Base-by-base conservation (phyloP, 192 early-diverging fungal species). In the Linnemannia hyalina region DNA sequence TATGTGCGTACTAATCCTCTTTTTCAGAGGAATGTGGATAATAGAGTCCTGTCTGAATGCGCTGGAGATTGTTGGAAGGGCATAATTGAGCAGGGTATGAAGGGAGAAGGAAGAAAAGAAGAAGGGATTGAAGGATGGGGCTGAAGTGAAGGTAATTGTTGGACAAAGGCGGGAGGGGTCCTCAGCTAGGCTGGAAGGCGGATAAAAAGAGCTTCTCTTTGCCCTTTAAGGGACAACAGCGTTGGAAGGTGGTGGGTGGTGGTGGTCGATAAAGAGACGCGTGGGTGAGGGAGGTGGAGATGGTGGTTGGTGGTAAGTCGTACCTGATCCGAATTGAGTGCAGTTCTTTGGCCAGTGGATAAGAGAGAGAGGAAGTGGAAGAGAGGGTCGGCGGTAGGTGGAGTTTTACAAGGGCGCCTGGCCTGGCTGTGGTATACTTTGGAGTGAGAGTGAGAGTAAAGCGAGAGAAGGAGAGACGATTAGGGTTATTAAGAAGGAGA, bases 371-470 rank as follows among this genome's bases (percentile, higher is more conserved):
- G 22, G 26, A 40, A 70, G 32, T 18, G 36, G 7, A 42, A 26
- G 71, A 15, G 41, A 38, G 36, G 18, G 70, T n/a, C 8, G 29
- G 15, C 15, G 22, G 41, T 46, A 47, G 22, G 40, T 42, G 15
- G 46, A 46, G 26, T 46, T 52, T 32, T 49, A 42, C 15, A 46
- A 23, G 36, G 44, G 44, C 29, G 26, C 29, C 15, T 46, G 41
- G 23, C 41, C 23, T 42, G 47, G 73, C 73, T 40, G 73, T 35
- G 32, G 54, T 74, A 29, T 35, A 74, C 32, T 46, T 55, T 74
- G 54, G 36, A 52, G 46, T 55, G 52, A 32, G 18, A 22, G 15
- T 52, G 49, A 52, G 20, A 52, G 70, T 41, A 15, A 44, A 41
- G 18, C 40, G 40, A 71, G 38, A 38, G 22, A 71, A 38, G 29